Evolutionary conservation across 768 basidiomycete species (phyloP).

Genomic region (Trametes coccinea): DNA sequence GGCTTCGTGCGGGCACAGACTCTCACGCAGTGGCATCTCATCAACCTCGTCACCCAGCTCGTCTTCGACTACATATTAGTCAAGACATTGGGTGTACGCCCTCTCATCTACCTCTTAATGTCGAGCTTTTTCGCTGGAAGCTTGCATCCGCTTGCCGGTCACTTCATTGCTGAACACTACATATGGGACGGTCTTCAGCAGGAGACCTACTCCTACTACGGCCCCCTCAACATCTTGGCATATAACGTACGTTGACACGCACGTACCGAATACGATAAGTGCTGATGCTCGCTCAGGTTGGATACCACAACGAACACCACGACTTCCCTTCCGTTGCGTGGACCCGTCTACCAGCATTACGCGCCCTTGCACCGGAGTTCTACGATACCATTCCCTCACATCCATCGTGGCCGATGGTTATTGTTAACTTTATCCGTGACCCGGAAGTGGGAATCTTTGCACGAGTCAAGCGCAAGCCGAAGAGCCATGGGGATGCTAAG

Average conservation of each 20-base stretch:
- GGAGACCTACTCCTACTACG: slow-evolving; percentile 98
- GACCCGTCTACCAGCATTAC: slow-evolving; percentile 87
- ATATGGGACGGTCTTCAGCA: slow-evolving; percentile 90
- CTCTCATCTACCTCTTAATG: slow-evolving; percentile 80
- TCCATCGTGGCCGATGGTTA: slow-evolving; percentile 93
- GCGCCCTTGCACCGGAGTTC: slow-evolving; percentile 84
- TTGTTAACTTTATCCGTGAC: slow-evolving; percentile 91
- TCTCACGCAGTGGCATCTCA: slow-evolving; percentile 79
- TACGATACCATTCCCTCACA: slow-evolving; percentile 89
- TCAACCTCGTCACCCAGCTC: slow-evolving; percentile 74
- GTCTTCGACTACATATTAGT: slow-evolving; percentile 72
- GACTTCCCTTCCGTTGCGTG: slow-evolving; percentile 97
- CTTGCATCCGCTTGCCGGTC: slow-evolving; percentile 92
- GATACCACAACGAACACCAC: slow-evolving; percentile 99
- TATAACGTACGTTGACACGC: slow-evolving; percentile 74
- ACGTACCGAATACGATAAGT: too few relatives aligned
- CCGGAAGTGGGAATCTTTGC: slow-evolving; percentile 86
- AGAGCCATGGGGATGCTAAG: slow-evolving; percentile 28
- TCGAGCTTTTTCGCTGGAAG: slow-evolving; percentile 97
- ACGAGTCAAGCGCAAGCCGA: slow-evolving; percentile 73
- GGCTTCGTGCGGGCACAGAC: slow-evolving; percentile 86
- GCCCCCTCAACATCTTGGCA: slow-evolving; percentile 82
- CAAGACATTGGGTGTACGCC: slow-evolving; percentile 42
- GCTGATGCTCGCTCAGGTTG: slow-evolving; percentile 56
- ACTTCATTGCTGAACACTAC: slow-evolving; percentile 98